phyloP scores from a whole-genome alignment of 2,329 filamentous ascomycete species.

The Emmonsia crescens region DNA sequence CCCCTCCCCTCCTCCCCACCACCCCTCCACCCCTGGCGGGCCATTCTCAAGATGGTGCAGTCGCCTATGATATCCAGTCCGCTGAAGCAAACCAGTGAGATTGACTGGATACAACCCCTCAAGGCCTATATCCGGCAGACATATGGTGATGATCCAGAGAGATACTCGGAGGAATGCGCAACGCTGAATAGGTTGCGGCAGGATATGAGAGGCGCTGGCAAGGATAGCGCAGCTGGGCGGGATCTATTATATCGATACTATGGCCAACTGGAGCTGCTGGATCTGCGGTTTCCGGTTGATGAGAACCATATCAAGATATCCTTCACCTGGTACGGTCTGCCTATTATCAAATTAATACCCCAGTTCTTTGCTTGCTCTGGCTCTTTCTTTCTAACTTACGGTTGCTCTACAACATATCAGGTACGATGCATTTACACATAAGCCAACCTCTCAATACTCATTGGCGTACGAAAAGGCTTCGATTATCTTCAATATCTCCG shows the following conservation, averaged over 20 bases:
- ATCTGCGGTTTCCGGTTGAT: conserved; percentile 90
- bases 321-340: conserved; percentile 71
- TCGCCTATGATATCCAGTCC: conserved; percentile 92
- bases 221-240: conserved; percentile 86
- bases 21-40: conserved; percentile 5
- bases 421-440: conserved; percentile 99
- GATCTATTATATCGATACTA: conserved; percentile 97
- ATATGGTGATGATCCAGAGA: conserved; percentile 93
- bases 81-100: conserved; percentile 88
- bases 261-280: conserved; percentile 87
- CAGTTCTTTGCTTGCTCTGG: neutral
- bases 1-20: conserved; percentile 8
- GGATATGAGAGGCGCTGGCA: conserved; percentile 95
- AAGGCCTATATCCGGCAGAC: conserved; percentile 88
- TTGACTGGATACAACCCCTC: conserved; percentile 89
- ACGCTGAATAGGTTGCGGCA: conserved; percentile 90
- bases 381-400: neutral
- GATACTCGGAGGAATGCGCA: conserved; percentile 88
- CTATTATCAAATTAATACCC: neutral
- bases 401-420: conserved; percentile 37
- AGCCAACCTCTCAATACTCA: conserved; percentile 92
- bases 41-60: conserved; percentile 54
- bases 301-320: conserved; percentile 99
- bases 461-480: conserved; percentile 97
- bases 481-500: conserved; percentile 98